Evolutionary conservation across 768 basidiomycete genomes (phyloP).

Genomic region (Stropharia rugosoannulata): DNA sequence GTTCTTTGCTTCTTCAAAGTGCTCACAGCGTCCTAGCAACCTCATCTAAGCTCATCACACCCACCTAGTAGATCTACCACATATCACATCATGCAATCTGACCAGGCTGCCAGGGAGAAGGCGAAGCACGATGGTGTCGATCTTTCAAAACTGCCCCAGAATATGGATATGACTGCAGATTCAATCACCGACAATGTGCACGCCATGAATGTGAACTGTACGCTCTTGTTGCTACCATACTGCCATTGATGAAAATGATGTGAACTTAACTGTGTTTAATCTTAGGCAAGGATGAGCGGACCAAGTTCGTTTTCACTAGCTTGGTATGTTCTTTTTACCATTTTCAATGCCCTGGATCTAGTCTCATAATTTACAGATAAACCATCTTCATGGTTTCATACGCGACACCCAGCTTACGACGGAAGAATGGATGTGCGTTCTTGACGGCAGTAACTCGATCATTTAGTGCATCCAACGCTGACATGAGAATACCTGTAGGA

Average conservation of each 20-base stretch:
- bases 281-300: constrained; percentile 32
- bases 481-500: constrained; percentile 24
- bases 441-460: neutral
- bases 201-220: constrained; percentile 39
- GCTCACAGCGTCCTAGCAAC: neutral
- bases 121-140: constrained; percentile 35
- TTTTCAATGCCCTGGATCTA: neutral
- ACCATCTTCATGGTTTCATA: constrained; percentile 74
- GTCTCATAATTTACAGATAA: constrained; percentile 35
- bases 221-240: constrained; percentile 10
- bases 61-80: no score
- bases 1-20: no score
- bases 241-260: neutral
- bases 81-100: constrained; percentile 17
- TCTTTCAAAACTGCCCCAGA: constrained; percentile 38
- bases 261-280: neutral
- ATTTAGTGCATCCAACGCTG: neutral
- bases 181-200: constrained; percentile 41
- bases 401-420: constrained; percentile 74
- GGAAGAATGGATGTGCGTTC: constrained; percentile 77
- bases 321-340: constrained; percentile 26
- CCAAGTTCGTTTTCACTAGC: constrained; percentile 41
- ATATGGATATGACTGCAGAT: constrained; percentile 39
- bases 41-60: neutral
- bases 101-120: constrained; percentile 27